Evolutionary conservation across 305 asterid genomes (phyloP).

Genomic region (Caryopteris hybrid): DNA sequence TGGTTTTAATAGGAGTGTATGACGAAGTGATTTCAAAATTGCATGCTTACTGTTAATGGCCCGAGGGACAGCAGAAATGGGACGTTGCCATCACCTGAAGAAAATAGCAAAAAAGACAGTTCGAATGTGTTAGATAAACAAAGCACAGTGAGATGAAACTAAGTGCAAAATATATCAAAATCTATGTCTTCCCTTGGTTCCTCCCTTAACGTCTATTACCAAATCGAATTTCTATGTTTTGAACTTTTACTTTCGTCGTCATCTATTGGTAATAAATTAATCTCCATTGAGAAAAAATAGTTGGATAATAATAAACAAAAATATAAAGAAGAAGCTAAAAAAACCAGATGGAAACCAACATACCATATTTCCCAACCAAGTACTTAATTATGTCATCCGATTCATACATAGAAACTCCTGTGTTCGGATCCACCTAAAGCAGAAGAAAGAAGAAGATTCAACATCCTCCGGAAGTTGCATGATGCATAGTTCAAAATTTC

Average conservation of each 20-base stretch:
- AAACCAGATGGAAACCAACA: conserved; percentile 14
- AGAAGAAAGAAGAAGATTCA: conserved; percentile 19
- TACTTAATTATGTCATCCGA: conserved; percentile 89
- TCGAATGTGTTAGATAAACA: background rate
- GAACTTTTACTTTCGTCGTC: background rate
- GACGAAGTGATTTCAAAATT: conserved; percentile 5
- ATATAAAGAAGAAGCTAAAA: background rate
- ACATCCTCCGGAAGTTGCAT: background rate
- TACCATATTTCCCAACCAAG: conserved; percentile 85
- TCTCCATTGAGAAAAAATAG: no score
- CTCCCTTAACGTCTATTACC: background rate
- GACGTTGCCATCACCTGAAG: conserved; percentile 78
- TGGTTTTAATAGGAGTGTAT: background rate
- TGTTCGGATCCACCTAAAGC: conserved; percentile 90
- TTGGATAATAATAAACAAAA: background rate
- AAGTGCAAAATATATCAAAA: background rate
- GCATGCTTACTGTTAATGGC: conserved; percentile 65
- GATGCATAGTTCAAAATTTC: background rate
- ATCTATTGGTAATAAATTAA: background rate
- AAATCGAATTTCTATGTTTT: background rate
- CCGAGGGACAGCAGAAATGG: conserved; percentile 83
- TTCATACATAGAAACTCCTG: conserved; percentile 89
- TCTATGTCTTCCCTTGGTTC: background rate
- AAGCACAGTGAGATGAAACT: background rate
- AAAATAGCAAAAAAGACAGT: background rate